Conservation (phyloP, 1,139 yeast genomes). For the Pichia kudriavzevii region DNA sequence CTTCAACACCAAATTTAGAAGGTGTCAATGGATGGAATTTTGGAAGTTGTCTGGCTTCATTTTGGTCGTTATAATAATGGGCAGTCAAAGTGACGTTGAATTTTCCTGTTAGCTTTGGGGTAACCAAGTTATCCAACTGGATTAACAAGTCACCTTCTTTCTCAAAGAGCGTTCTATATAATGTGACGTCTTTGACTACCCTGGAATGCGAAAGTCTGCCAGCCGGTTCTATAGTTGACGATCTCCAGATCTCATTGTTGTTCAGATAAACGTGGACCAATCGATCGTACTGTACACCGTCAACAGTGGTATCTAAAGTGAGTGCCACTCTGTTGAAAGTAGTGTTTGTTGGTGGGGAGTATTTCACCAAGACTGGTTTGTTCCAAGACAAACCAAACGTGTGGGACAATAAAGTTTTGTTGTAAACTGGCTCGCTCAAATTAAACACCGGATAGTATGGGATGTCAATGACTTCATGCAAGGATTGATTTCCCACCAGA, state of each 20-base stretch:
- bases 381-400: constrained; percentile 58
- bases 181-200: constrained; percentile 57
- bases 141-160: constrained; percentile 37
- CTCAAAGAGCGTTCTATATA: constrained; percentile 45
- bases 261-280: constrained; percentile 61
- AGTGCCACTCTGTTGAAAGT: constrained; percentile 56
- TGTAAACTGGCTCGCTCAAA: constrained; percentile 36
- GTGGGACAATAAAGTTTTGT: constrained; percentile 35
- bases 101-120: constrained; percentile 50
- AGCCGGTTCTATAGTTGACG: constrained; percentile 78
- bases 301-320: constrained; percentile 48
- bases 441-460: constrained; percentile 22
- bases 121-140: constrained; percentile 61
- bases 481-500: too few relatives aligned
- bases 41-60: constrained; percentile 30
- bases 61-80: constrained; percentile 38
- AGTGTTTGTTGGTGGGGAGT: constrained; percentile 27
- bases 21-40: constrained; percentile 31
- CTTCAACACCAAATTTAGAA: constrained; percentile 21
- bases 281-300: constrained; percentile 72
- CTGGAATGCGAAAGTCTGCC: constrained; percentile 36
- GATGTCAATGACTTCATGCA: constrained; percentile 28
- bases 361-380: constrained; percentile 37
- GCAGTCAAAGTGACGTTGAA: constrained; percentile 49
- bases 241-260: constrained; percentile 72